phyloP scores from a whole-genome alignment of 768 basidiomycete species.

The Tulasnella sp. region DNA sequence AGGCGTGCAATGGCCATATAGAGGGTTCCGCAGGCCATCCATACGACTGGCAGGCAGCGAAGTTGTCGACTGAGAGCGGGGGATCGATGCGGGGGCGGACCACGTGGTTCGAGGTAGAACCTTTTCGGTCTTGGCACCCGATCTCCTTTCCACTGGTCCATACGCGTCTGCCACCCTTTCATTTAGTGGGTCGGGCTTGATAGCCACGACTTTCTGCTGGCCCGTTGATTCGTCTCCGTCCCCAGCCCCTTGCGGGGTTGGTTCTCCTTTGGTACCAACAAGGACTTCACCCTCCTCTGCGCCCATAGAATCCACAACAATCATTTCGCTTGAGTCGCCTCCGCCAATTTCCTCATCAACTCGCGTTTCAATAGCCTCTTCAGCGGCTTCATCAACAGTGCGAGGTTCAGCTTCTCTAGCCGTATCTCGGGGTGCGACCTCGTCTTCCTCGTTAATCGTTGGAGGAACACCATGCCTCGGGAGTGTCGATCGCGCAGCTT shows the following conservation, averaged over 20 bases:
- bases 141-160: too few species aligned
- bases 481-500: background rate
- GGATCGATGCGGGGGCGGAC: background rate
- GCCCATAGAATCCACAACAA: background rate
- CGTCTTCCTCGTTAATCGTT: background rate
- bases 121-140: too few species aligned
- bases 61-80: background rate
- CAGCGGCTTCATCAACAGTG: background rate
- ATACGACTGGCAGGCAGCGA: background rate
- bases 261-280: background rate
- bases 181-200: too few species aligned
- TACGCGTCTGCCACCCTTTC: too few species aligned
- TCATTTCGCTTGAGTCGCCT: background rate
- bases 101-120: background rate
- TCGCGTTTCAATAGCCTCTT: background rate
- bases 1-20: too few species aligned
- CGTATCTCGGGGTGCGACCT: background rate
- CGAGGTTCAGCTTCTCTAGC: too few species aligned
- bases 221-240: background rate
- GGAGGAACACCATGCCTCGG: background rate
- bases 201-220: background rate
- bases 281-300: background rate
- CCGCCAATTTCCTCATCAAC: background rate
- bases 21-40: too few species aligned
- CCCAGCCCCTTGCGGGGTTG: background rate